These are phyloP conservation scores for Barbatosphaeria neglecta DNA, from an alignment of 495 filamentous ascomycete genomes.

Conservation along the genomic window DNA sequence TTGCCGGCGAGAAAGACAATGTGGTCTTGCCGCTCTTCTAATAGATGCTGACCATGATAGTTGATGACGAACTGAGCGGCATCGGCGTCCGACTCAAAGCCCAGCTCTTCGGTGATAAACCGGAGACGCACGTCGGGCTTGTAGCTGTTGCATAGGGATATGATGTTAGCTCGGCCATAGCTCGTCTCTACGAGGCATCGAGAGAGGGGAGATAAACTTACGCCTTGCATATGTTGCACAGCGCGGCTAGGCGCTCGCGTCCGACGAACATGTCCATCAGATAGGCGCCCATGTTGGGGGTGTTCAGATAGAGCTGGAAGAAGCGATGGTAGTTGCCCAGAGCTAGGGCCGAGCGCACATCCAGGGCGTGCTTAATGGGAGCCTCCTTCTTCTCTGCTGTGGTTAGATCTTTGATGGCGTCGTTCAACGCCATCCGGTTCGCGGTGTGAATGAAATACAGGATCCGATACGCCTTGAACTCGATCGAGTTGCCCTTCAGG, in stretches of 20 bases:
- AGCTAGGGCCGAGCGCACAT: constrained; percentile 82
- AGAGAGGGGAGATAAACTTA: constrained; percentile 42
- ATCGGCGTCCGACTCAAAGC: constrained; percentile 85
- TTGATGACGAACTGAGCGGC: constrained; percentile 81
- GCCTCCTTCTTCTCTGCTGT: constrained; percentile 77
- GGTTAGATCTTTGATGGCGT: constrained; percentile 95
- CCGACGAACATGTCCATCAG: constrained; percentile 98
- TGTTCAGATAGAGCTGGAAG: constrained; percentile 86
- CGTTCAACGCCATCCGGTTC: constrained; percentile 96
- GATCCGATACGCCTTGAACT: constrained; percentile 99
- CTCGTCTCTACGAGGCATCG: neutral
- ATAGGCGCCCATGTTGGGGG: constrained; percentile 95
- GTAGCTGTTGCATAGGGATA: constrained; percentile 50
- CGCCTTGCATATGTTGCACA: constrained; percentile 87
- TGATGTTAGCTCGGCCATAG: constrained; percentile 26
- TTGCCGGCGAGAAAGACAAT: constrained; percentile 69
- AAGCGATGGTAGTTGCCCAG: constrained; percentile 95
- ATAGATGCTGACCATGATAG: constrained; percentile 58
- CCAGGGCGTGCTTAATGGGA: constrained; percentile 81
- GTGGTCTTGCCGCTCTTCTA: constrained; percentile 62
- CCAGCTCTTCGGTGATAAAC: constrained; percentile 91
- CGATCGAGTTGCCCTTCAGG: constrained; percentile 78
- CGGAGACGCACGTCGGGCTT: constrained; percentile 78
- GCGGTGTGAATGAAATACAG: constrained; percentile 98
- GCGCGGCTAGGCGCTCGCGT: constrained; percentile 81